Evolutionary conservation across 106 monocot species (phyloP).

Genomic region (Dactylorhiza incarnata): DNA sequence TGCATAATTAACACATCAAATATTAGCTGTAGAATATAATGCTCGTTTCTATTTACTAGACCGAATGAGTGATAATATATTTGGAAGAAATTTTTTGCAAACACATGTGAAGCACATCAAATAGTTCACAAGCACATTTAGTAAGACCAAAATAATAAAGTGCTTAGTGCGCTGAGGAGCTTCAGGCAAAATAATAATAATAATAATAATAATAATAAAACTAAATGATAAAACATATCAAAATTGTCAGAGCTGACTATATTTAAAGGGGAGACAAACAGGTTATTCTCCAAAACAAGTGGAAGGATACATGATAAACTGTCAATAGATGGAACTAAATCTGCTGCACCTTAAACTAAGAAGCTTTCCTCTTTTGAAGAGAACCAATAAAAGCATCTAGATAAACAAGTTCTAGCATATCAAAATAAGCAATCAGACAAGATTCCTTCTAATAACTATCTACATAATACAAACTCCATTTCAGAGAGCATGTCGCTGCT

Average conservation of each 20-base stretch:
- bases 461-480: too few relatives aligned
- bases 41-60: background rate
- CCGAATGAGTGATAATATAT: background rate
- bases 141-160: too few relatives aligned
- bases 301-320: background rate
- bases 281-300: background rate
- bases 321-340: background rate
- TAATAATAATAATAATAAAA: too few relatives aligned
- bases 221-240: background rate
- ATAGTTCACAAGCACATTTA: background rate
- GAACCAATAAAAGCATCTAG: background rate
- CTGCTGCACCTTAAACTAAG: background rate
- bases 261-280: background rate
- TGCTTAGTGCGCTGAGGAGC: too few relatives aligned
- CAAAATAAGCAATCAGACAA: too few relatives aligned
- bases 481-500: too few relatives aligned
- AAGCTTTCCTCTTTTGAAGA: background rate
- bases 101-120: background rate
- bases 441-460: too few relatives aligned
- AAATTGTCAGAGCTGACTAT: background rate
- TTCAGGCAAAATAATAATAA: background rate
- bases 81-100: background rate
- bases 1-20: slow-evolving; percentile 17
- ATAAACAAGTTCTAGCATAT: too few relatives aligned
- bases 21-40: background rate